phyloP scores from a whole-genome alignment of 176 grass and related monocot species.

The Chrysopogon serrulatus region DNA sequence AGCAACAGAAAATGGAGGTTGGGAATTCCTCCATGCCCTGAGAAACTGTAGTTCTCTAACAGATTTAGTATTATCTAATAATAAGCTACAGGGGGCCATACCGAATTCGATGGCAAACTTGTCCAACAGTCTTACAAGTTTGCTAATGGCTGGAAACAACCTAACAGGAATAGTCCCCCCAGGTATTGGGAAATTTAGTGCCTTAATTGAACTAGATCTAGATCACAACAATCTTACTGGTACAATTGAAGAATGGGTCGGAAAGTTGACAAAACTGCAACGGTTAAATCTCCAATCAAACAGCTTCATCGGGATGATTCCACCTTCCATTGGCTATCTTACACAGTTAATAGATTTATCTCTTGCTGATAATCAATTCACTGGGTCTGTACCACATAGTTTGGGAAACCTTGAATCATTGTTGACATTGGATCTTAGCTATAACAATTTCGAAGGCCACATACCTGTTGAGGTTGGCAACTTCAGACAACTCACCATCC shows the following conservation, averaged over 20 bases:
- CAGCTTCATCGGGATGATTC: constrained; percentile 19
- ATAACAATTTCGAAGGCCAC: not conserved
- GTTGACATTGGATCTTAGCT: not conserved
- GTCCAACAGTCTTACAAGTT: not conserved
- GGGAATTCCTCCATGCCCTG: constrained; percentile 25
- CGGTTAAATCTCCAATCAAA: not conserved
- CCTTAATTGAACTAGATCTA: not conserved
- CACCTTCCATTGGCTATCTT: constrained; percentile 23
- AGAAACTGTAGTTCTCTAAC: not conserved
- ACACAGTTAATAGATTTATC: not conserved
- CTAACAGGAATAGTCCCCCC: constrained; percentile 5
- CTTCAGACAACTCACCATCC: not conserved
- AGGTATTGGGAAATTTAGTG: not conserved
- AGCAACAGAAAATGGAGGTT: not conserved
- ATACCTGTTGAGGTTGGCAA: constrained; percentile 22
- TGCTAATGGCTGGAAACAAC: not conserved
- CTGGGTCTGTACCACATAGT: constrained; percentile 19
- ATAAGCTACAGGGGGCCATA: not conserved
- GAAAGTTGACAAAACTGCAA: not conserved
- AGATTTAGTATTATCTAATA: not conserved
- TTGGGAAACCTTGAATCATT: not conserved
- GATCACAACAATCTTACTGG: constrained; percentile 26
- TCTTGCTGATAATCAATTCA: constrained; percentile 5
- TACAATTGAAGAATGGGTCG: constrained; percentile 16
- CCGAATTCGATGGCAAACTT: constrained; percentile 6